phyloP scores from a whole-genome alignment of 768 basidiomycete genomes.

The Astraeus odoratus region DNA sequence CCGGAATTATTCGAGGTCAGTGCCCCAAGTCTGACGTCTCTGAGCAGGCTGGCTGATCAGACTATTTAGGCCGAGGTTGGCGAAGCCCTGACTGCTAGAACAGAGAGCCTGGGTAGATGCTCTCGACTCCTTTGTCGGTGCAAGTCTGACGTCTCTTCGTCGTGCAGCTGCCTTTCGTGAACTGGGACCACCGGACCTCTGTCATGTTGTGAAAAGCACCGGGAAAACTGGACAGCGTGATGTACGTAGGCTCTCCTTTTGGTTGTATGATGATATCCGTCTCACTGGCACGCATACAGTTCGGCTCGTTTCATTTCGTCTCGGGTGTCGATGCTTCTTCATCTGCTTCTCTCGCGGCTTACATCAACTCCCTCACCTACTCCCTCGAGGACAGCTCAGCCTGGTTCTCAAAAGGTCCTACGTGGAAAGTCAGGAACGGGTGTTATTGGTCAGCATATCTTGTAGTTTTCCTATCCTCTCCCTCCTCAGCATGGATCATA shows the following conservation, averaged over 20 bases:
- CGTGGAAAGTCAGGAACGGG: conserved; percentile 90
- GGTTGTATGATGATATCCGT: neutral
- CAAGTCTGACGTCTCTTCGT: conserved; percentile 6
- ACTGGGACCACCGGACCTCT: conserved; percentile 94
- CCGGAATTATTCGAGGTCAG: conserved; percentile 94
- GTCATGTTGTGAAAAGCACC: conserved; percentile 90
- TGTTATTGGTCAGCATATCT: conserved; percentile 73
- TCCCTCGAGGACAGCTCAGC: conserved; percentile 84
- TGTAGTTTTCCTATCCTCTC: neutral
- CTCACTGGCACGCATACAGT: conserved; percentile 34
- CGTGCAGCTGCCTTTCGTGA: conserved; percentile 85
- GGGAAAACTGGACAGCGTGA: conserved; percentile 82
- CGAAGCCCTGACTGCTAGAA: conserved; percentile 82
- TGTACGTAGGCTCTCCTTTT: conserved; percentile 40
- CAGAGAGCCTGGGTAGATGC: conserved; percentile 80
- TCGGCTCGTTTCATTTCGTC: conserved; percentile 95
- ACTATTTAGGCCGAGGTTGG: conserved; percentile 71
- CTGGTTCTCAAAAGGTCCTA: conserved; percentile 83
- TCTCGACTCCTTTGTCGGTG: neutral
- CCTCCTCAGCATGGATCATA: neutral
- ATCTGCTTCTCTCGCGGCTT: conserved; percentile 94
- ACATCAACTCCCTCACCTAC: conserved; percentile 98
- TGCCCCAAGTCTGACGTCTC: neutral
- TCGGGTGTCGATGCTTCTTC: conserved; percentile 99
- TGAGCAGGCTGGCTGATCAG: conserved; percentile 1